Conservation (phyloP, 768 basidiomycete species). For the Boletus reticulatus region DNA sequence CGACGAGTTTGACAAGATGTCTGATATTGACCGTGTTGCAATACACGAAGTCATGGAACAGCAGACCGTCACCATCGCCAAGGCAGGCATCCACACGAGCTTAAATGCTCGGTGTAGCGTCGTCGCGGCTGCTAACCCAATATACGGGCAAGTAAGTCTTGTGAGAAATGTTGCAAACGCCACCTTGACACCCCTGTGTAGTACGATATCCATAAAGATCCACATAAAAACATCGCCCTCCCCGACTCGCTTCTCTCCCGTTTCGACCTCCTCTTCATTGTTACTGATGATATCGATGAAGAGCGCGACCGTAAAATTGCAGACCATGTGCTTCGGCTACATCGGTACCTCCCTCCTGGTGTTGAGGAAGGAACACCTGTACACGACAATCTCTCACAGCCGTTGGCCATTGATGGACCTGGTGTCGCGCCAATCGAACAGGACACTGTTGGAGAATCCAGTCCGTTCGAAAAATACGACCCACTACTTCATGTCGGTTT, state of each 20-base stretch:
- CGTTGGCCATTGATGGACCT: conserved; percentile 84
- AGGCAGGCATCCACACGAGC: conserved; percentile 98
- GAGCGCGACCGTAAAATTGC: conserved; percentile 90
- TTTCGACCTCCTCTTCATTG: conserved; percentile 97
- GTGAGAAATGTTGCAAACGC: not conserved
- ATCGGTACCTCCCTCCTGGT: conserved; percentile 94
- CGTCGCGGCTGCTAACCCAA: conserved; percentile 97
- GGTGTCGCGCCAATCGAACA: conserved; percentile 37
- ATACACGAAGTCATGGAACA: conserved; percentile 99
- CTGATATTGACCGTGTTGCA: conserved; percentile 95
- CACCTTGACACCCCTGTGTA: conserved; percentile 32
- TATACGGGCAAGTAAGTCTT: conserved; percentile 84
- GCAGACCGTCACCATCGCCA: conserved; percentile 98
- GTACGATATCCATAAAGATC: conserved; percentile 99
- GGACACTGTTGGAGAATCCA: conserved; percentile 40
- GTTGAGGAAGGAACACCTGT: conserved; percentile 94
- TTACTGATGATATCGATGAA: conserved; percentile 98
- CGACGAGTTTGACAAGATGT: conserved; percentile 99
- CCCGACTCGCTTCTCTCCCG: conserved; percentile 97
- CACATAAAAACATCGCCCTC: conserved; percentile 96
- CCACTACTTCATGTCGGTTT: conserved; percentile 91
- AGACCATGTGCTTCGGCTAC: conserved; percentile 96
- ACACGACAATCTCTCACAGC: conserved; percentile 84
- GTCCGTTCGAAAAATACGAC: conserved; percentile 95
- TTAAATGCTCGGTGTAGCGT: conserved; percentile 98